A percentile compares a stretch with the other conserved stretches of the same genome.
Conservation (phyloP, 345 rosid species). For the Linum tenue region DNA sequence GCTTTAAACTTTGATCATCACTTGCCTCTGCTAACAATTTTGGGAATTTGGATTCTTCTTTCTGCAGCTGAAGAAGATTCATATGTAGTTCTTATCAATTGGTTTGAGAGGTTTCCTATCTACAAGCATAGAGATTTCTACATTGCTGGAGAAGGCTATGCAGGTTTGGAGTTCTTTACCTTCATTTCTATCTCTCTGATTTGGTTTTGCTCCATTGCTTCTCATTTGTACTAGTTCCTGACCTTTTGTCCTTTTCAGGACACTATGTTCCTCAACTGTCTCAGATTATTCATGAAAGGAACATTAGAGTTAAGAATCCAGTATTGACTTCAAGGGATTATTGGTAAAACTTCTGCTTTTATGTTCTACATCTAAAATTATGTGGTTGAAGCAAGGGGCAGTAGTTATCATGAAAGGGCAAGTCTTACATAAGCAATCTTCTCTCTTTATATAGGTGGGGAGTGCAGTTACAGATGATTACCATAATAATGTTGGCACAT, state of each 20-base stretch:
- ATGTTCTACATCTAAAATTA: not conserved
- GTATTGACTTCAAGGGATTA: conserved; percentile 88
- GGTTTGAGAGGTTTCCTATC: conserved; percentile 94
- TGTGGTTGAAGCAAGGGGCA: not conserved
- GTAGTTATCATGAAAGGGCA: conserved; percentile 7
- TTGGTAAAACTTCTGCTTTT: conserved; percentile 39
- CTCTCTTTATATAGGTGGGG: conserved; percentile 48
- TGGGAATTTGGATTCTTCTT: conserved; percentile 12
- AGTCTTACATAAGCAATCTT: not conserved
- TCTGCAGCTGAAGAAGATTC: conserved; percentile 90
- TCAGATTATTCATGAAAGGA: conserved; percentile 54
- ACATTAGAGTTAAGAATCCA: conserved; percentile 56
- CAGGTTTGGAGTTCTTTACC: conserved; percentile 35
- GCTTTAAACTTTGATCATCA: conserved; percentile 10
- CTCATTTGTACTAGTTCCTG: not conserved
- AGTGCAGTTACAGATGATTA: conserved; percentile 93
- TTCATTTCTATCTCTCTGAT: not conserved
- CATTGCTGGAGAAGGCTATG: conserved; percentile 94
- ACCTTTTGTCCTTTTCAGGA: conserved; percentile 35
- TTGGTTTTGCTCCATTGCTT: not conserved
- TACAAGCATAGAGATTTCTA: conserved; percentile 92
- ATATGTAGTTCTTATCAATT: conserved; percentile 60
- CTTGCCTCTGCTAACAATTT: conserved; percentile 4
- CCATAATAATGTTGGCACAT: conserved; percentile 71
- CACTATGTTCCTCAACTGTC: conserved; percentile 98